phyloP scores from a whole-genome alignment of 257 asterid species.

The Avicennia marina region DNA sequence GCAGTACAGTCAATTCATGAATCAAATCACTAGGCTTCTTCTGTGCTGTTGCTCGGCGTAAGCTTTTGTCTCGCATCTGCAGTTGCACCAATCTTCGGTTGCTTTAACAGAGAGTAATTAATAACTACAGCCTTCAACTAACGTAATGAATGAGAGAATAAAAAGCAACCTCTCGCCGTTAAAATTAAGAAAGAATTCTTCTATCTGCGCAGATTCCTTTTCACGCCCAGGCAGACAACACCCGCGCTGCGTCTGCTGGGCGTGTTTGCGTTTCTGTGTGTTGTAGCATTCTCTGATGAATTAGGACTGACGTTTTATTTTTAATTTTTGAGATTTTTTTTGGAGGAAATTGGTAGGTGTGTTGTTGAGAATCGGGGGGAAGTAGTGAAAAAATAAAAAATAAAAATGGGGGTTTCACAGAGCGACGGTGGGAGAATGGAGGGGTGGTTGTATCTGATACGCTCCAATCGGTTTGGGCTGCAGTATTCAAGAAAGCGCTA shows the following conservation, averaged over 20 bases:
- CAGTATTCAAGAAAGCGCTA: constrained; percentile 88
- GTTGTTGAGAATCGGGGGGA: not conserved
- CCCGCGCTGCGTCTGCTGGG: not conserved
- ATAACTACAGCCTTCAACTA: constrained; percentile 27
- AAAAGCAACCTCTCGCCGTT: constrained; percentile 6
- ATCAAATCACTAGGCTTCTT: constrained; percentile 23
- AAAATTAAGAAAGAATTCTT: not conserved
- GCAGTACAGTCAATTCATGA: constrained; percentile 6
- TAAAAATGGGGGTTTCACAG: constrained; percentile 48
- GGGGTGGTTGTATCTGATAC: constrained; percentile 88
- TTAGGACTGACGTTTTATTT: not conserved
- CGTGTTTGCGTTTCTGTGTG: not conserved
- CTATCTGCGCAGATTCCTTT: constrained; percentile 10
- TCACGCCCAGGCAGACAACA: not conserved
- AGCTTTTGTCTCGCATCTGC: constrained; percentile 32
- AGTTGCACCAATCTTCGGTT: constrained; percentile 30
- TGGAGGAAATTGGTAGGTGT: constrained; percentile 9
- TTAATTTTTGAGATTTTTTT: not conserved
- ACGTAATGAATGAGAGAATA: not conserved
- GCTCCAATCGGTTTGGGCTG: constrained; percentile 83
- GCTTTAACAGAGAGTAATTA: constrained; percentile 10
- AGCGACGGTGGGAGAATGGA: constrained; percentile 72
- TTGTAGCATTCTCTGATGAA: not conserved
- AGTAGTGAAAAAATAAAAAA: too few species aligned
- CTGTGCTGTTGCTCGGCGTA: too few species aligned